These are phyloP conservation scores for Oxyria digyna DNA, from an alignment of 148 eudicot species.

Conservation along the genomic window DNA sequence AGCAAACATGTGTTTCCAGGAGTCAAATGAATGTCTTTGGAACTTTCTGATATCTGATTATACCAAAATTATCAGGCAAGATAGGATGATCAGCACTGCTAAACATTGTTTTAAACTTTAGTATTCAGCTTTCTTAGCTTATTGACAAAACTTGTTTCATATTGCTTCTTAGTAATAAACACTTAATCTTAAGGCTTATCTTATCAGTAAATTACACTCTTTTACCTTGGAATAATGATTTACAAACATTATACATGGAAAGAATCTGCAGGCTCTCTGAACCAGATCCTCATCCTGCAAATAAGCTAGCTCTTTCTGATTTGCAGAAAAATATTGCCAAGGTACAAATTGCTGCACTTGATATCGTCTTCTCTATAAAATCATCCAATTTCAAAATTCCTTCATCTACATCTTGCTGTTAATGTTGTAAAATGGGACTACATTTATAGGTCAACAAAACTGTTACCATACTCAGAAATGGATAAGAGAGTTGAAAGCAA, in stretches of 20 bases:
- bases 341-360: not conserved
- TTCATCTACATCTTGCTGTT: not conserved
- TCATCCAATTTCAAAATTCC: not conserved
- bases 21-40: no score
- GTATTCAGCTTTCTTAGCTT: not conserved
- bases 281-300: not conserved
- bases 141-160: not conserved
- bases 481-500: not conserved
- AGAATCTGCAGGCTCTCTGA: not conserved
- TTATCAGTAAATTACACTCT: not conserved
- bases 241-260: not conserved
- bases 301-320: not conserved
- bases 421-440: not conserved
- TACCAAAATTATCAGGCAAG: not conserved
- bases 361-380: not conserved
- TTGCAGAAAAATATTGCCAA: not conserved
- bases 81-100: no score
- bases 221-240: not conserved
- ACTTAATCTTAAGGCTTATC: not conserved
- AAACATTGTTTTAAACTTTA: not conserved
- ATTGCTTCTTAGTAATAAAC: not conserved
- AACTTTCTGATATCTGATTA: not conserved
- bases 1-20: no score
- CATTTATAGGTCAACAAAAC: not conserved
- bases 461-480: not conserved